Evolutionary conservation across 331 rosid genomes (phyloP).

Genomic region (Saraca asoca): DNA sequence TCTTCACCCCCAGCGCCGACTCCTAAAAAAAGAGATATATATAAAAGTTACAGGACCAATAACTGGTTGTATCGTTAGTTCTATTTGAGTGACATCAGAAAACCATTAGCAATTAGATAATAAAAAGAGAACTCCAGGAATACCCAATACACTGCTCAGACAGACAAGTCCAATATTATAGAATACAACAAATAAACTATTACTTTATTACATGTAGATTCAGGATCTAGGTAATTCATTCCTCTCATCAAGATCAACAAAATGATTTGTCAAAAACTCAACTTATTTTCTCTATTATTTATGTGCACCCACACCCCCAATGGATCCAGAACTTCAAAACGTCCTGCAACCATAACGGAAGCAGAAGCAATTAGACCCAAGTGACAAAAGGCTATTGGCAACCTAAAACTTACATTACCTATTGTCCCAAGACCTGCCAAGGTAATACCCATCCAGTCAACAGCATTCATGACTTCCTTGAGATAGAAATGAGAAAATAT

Average conservation of each 20-base stretch:
- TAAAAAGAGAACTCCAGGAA: too few species aligned
- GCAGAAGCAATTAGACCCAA: constrained; percentile 16
- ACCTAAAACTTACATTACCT: constrained; percentile 75
- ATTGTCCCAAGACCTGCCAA: constrained; percentile 96
- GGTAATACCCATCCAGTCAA: constrained; percentile 94
- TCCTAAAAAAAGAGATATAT: constrained; percentile 52
- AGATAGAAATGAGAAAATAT: constrained; percentile 95
- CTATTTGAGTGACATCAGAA: background rate
- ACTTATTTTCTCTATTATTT: too few species aligned
- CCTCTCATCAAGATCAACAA: too few species aligned
- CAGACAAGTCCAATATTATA: too few species aligned
- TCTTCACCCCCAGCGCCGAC: constrained; percentile 99
- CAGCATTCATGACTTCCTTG: constrained; percentile 87
- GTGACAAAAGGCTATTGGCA: constrained; percentile 3
- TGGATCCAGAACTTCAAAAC: background rate
- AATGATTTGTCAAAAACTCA: too few species aligned
- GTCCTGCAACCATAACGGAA: background rate
- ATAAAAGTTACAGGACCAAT: constrained; percentile 3
- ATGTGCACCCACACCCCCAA: too few species aligned
- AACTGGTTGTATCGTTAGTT: background rate
- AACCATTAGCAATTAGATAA: background rate
- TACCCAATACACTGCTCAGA: too few species aligned
- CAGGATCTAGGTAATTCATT: too few species aligned
- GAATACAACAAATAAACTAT: too few species aligned
- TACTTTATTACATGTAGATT: too few species aligned